Percentiles rank a stretch among this genome's conserved stretches.
Conservation (phyloP, 805 yeast genomes). For the Martiniozyma abietophila region DNA sequence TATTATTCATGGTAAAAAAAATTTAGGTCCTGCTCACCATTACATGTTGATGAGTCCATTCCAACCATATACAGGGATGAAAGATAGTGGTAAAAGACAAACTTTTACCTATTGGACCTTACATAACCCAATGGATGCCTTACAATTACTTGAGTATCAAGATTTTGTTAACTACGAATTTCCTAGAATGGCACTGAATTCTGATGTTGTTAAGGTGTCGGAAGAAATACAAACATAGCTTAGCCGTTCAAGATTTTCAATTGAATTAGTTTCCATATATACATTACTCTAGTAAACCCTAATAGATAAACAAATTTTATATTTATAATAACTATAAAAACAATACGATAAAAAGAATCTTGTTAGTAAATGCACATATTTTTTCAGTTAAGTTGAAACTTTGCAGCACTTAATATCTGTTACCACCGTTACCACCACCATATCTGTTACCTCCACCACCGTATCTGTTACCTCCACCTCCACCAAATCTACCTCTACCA, state of each 20-base stretch:
- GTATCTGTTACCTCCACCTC: conserved; percentile 29
- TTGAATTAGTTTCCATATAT: too few relatives aligned
- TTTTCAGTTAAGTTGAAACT: too few relatives aligned
- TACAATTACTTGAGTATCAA: conserved; percentile 13
- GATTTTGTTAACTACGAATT: conserved; percentile 11
- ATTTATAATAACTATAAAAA: too few relatives aligned
- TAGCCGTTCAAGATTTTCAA: too few relatives aligned
- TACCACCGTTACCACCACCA: conserved; percentile 29
- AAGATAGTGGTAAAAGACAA: not conserved
- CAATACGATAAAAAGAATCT: too few relatives aligned
- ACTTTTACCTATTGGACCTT: conserved; percentile 11
- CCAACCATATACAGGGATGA: not conserved
- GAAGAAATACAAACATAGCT: too few relatives aligned
- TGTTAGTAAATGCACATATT: too few relatives aligned
- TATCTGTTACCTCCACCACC: conserved; percentile 23
- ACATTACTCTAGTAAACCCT: too few relatives aligned
- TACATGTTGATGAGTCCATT: conserved; percentile 1
- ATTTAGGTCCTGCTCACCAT: conserved; percentile 1
- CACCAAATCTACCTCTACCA: conserved; percentile 40
- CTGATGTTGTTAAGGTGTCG: too few relatives aligned
- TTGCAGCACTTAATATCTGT: too few relatives aligned
- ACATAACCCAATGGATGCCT: conserved; percentile 11
- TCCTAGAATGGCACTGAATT: conserved; percentile 9
- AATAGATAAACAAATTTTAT: too few relatives aligned
- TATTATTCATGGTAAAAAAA: conserved; percentile 6